Base-by-base conservation (phyloP, 352 stramenopile genomes). In the Pythium pyrilobum region DNA sequence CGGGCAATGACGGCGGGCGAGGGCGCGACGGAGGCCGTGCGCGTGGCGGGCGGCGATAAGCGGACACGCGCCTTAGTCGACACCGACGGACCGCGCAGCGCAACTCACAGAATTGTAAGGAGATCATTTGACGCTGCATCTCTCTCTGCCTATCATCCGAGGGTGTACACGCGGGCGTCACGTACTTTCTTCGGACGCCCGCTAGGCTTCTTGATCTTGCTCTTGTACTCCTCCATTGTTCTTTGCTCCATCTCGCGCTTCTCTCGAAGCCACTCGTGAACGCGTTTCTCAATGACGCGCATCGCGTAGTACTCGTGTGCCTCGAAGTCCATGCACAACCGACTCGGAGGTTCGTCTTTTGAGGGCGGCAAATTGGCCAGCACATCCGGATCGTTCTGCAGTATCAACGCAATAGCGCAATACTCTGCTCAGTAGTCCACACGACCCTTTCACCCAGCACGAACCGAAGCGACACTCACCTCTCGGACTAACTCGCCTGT, bases 151-250 rank as follows among this genome's bases (percentile, higher is more conserved):
- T 38, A 24, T 64, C 80, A 88, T 51, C 69, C 71, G 49, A 87
- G 77, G 25, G 81, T 89, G 66, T 89, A 90, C 15, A 88, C 79
- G 18, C 77, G 69, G 12, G 77, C 77, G 53, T 89, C 77, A 24
- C 79, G 81, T 55, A 87, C 64, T 61, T 89, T 87, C 43, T 89
- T 89, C 25, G 77, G 77, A 9, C 78, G 75, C 2, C 77, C 74
- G 23, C 74, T 88, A 25, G 77, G 79, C 46, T 92, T 89, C 55
- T 92, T 92, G 61, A 89, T 92, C 64, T 89, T 89, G 63, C 81
- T 87, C 43, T 87, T 88, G 77, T 92, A 87, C 59, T 89, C 75
- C 36, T 88, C 77, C 69, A 88, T 86, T 58, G 79, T 82, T 49
- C 72, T 68, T 47, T 81, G 74, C 57, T 89, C 81, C 32, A 84